Evolutionary conservation across 768 basidiomycete species (phyloP).

Genomic region (Suillus subalutaceus): DNA sequence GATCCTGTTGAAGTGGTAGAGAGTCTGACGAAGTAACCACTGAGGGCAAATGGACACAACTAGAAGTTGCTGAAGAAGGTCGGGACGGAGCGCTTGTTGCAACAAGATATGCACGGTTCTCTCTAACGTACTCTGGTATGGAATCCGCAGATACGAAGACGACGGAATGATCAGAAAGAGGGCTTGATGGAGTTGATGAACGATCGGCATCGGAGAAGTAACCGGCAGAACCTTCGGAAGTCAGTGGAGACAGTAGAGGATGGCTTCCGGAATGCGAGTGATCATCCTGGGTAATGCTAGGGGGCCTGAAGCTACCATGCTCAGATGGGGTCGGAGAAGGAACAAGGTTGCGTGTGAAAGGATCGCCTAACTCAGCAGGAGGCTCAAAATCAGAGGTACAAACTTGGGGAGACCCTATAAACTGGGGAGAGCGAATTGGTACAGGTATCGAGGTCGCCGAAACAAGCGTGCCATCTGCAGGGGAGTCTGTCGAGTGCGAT

Average conservation of each 20-base stretch:
- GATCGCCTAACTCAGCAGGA: background rate
- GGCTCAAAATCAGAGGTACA: background rate
- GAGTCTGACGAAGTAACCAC: slow-evolving; percentile 27
- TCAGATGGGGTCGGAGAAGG: slow-evolving; percentile 33
- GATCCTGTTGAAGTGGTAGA: slow-evolving; percentile 8
- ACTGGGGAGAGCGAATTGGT: no score
- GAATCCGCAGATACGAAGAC: slow-evolving; percentile 33
- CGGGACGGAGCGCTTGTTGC: slow-evolving; percentile 31
- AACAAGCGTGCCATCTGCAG: background rate
- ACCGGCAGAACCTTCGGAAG: background rate
- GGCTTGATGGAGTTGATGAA: slow-evolving; percentile 5
- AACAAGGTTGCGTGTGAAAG: background rate
- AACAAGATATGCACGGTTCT: slow-evolving; percentile 33
- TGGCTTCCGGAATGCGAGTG: background rate
- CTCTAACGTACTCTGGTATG: slow-evolving; percentile 33
- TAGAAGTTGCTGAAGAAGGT: slow-evolving; percentile 20
- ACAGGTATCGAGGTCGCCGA: background rate
- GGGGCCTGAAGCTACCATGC: slow-evolving; percentile 21
- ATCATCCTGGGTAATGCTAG: background rate
- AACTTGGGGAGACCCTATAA: background rate
- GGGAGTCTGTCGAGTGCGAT: background rate
- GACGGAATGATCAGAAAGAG: slow-evolving; percentile 25
- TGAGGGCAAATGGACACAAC: slow-evolving; percentile 25
- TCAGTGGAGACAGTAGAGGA: background rate
- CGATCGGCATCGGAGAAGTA: background rate